Evolutionary conservation across 1,139 yeast species (phyloP), one percentile per base, ranked within the genome.

Genomic region (Magnusiomyces starmeri): DNA sequence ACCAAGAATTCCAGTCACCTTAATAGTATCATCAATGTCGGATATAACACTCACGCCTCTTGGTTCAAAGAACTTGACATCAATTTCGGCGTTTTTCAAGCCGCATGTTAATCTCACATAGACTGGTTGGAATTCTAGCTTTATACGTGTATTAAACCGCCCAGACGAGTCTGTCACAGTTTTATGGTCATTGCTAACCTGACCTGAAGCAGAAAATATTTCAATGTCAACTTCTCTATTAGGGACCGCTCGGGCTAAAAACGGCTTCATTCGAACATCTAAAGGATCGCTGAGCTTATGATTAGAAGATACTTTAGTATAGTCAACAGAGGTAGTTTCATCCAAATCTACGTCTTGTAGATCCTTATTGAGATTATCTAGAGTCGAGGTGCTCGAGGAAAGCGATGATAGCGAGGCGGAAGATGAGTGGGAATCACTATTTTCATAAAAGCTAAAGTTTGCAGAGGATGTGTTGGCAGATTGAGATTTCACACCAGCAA

Each of bases 11-110:
- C 97, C 97, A 0, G 98, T 89, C 46, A 80, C 73, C 62, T 94
- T 85, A 40, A 92, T 81, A 0, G 99, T 94, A 64, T 94, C 98
- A 64, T 94, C 99, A 48, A 94, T 83, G 67, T 94, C 99, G 60
- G 94, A 83, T 34, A 94, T 89, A 1, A 94, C 69, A 14, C 87
- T 88, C 25, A 84, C 71, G 0, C 95, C 89, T 0, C 66, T 61
- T 9, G 70, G 64, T 54, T 67, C 57, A 18, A 64, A 54, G 32
- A 48, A 50, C n/a, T 50, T 52, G 10, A 56, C 47, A 18, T 55
- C 52, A 40, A 56, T 53, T 37, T 57, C 53, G 2, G 51, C 50
- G 24, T 46, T 32, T 16, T 46, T 46, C 9, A 34, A 20, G 8
- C 48, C 48, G 2, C 43, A 32, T 9, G 32, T 20, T 2, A 14